Evolutionary conservation across 345 rosid species (phyloP), one percentile per base, ranked within the genome.

Genomic region (Hibiscus trionum): DNA sequence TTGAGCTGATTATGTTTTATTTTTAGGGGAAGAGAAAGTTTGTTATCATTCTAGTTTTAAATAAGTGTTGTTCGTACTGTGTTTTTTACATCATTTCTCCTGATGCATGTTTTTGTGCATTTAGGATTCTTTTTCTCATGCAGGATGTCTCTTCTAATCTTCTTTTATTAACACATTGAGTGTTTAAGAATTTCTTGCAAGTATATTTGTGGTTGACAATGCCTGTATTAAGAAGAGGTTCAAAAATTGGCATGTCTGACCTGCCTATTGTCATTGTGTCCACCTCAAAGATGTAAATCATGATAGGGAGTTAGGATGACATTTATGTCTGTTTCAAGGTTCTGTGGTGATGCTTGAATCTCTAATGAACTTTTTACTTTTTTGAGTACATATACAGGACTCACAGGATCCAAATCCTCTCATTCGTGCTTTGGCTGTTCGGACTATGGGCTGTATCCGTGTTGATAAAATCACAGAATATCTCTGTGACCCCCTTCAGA

Each of bases 371-470:
- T 52, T 66, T 64, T 70, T 6, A 26, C 72, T 72, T 21, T 76
- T 39, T 11, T 80, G 77, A 60, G 58, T 66, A 70, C 75, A 62
- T 71, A 14, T 85, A 77, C 90, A 92, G 99, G 99, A 92, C 79
- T 95, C 98, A 59, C 99, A 95, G 76, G 99, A 92, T 77, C 97
- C 99, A 71, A 95, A 92, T 87, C 99, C 99, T 15, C 78, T 95
- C 75, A 95, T 95, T 76, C 98, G 98, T 31, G 99, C 99, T 77
- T 80, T 95, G 80, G 99, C 97, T 77, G 97, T 92, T 65, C 87
- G 98, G 74, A 95, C 99, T 70, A 95, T 95, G 98, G 99, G 99
- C 17, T 95, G 99, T 86, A 92, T 95, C 77, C 99, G 99, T 80
- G 98, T 95, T 73, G 99, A 92, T 81, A 95, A 95, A 87, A 95